These are phyloP conservation scores for Verticillium isaacii DNA, from an alignment of 2,329 filamentous ascomycete genomes.

Conservation along the genomic window DNA sequence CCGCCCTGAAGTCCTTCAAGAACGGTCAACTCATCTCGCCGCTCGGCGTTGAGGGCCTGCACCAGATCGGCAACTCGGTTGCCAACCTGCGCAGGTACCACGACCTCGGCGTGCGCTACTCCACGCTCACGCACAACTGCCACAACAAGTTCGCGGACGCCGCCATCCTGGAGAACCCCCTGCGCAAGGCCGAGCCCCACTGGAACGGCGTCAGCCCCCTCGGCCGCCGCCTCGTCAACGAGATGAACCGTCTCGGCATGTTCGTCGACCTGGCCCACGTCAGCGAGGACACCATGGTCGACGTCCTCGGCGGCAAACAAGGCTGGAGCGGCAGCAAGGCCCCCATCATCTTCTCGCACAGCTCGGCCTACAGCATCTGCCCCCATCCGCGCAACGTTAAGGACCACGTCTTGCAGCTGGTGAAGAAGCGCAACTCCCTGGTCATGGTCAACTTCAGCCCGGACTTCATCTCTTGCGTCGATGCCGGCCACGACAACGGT, in stretches of 20 bases:
- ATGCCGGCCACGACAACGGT: slow-evolving; percentile 52
- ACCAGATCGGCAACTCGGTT: slow-evolving; percentile 85
- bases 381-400: slow-evolving; percentile 89
- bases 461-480: slow-evolving; percentile 73
- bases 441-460: slow-evolving; percentile 92
- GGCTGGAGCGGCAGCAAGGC: slow-evolving; percentile 69
- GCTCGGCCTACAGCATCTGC: slow-evolving; percentile 73
- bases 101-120: slow-evolving; percentile 76
- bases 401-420: slow-evolving; percentile 73
- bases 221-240: slow-evolving; percentile 65
- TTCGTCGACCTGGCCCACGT: slow-evolving; percentile 84
- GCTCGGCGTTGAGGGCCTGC: slow-evolving; percentile 79
- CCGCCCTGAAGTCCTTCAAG: slow-evolving; percentile 58
- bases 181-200: slow-evolving; percentile 47
- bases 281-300: slow-evolving; percentile 74
- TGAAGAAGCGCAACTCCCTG: slow-evolving; percentile 67
- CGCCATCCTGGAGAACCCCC: slow-evolving; percentile 57
- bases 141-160: slow-evolving; percentile 88
- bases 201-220: slow-evolving; percentile 69
- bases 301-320: slow-evolving; percentile 64
- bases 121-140: slow-evolving; percentile 89
- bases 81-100: slow-evolving; percentile 73
- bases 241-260: slow-evolving; percentile 95
- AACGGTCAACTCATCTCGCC: slow-evolving; percentile 68
- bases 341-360: slow-evolving; percentile 86